phyloP scores from a whole-genome alignment of 2,329 filamentous ascomycete species.

The Fusarium robinianum region DNA sequence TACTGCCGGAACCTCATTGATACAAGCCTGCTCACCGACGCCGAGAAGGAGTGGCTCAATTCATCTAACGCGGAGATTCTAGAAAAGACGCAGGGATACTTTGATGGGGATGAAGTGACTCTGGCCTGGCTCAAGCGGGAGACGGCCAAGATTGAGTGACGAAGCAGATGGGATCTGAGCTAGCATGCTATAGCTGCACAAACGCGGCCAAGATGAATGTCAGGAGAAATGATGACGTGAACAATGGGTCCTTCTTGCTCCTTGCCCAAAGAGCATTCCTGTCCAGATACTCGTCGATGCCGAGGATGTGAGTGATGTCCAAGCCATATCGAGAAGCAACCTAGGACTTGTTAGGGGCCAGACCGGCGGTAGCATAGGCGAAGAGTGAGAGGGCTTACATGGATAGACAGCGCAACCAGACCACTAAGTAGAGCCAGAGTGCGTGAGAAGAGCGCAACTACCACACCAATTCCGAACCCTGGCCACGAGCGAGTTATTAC shows the following conservation, averaged over 20 bases:
- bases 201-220: constrained; percentile 70
- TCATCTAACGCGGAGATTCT: constrained; percentile 80
- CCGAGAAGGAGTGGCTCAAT: constrained; percentile 86
- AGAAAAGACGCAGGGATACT: constrained; percentile 78
- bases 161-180: constrained; percentile 28
- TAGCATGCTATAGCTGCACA: constrained; percentile 50
- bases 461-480: constrained; percentile 67
- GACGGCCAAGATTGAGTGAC: constrained; percentile 63
- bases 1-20: constrained; percentile 91
- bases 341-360: constrained; percentile 36
- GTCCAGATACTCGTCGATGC: constrained; percentile 44
- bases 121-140: constrained; percentile 84
- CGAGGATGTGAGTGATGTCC: constrained; percentile 44
- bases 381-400: constrained; percentile 52
- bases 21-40: constrained; percentile 67
- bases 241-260: constrained; percentile 62
- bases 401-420: constrained; percentile 63
- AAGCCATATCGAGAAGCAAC: constrained; percentile 51
- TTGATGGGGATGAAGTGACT: constrained; percentile 72
- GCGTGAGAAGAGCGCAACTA: constrained; percentile 72
- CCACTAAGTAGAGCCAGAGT: constrained; percentile 71
- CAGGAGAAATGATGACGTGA: constrained; percentile 71
- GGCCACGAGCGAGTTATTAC: not conserved
- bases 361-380: not conserved
- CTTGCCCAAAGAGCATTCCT: constrained; percentile 51